Evolutionary conservation across 192 early-diverging fungal genomes (phyloP), one percentile per base, ranked within the genome.

Genomic region (Spizellomyces sp.): DNA sequence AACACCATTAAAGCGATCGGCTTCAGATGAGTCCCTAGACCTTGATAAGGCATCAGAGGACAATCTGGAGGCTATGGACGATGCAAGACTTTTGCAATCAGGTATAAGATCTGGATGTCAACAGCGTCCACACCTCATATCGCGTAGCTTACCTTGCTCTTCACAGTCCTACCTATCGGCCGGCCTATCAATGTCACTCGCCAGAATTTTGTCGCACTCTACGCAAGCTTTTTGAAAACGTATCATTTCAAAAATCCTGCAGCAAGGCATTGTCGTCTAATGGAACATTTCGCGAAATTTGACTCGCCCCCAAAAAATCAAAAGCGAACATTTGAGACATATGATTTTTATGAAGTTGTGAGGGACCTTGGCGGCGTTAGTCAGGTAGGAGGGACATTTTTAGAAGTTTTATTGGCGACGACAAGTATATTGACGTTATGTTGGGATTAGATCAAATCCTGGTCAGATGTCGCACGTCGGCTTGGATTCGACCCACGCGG

Each of bases 401-500:
- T 19, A 55, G 2, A 19, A n/a, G 15, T 15, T n/a, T 19, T 55
- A n/a, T 55, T 55, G 19, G 52, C 14, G 52, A 61, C 14, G 52
- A 61, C 21, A 19, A 61, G 41, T 41, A 17, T 22, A 10, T 61
- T 19, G 15, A 12, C 3, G 41, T 55, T 12, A 61, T 61, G 14
- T 41, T 17, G 21, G 12, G 10, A 8, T 64, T 74, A 77, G 75
- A 67, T 77, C 41, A 59, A 64, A 21, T 67, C 71, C 36, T 81
- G 80, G 80, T 67, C 76, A 9, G 75, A 81, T 21, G 70, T 81
- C 9, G 80, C 80, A 14, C 45, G 70, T 17, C 27, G 69, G 21
- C 64, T 81, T 10, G 80, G 80, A n/a, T 81, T 73, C 58, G 73
- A 78, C 57, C 71, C 76, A 8, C 79, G 79, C 21, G 73, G 72